Conservation (phyloP, 306 rosid species). For the Dicorynia guianensis region DNA sequence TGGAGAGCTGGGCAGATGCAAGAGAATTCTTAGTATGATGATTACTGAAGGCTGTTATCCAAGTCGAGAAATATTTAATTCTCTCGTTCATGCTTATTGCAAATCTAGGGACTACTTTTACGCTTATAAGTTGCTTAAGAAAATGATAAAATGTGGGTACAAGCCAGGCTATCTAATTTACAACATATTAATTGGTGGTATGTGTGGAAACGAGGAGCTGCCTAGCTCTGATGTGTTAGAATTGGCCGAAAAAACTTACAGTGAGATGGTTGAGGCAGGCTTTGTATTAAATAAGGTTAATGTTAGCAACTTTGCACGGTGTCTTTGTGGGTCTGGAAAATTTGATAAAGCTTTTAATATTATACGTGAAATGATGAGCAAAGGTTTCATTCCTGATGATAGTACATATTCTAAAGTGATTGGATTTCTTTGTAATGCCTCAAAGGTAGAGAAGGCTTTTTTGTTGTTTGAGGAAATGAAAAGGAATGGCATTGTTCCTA, state of each 20-base stretch:
- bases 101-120: constrained; percentile 68
- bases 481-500: constrained; percentile 72
- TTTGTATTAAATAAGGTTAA: constrained; percentile 75
- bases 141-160: constrained; percentile 70
- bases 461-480: constrained; percentile 80
- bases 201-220: constrained; percentile 62
- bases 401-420: constrained; percentile 86
- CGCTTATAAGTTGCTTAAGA: constrained; percentile 75
- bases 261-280: constrained; percentile 78
- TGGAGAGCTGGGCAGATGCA: constrained; percentile 78
- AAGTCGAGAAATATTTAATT: constrained; percentile 69
- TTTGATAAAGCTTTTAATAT: constrained; percentile 77
- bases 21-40: constrained; percentile 89
- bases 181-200: constrained; percentile 75
- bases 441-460: constrained; percentile 84
- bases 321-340: constrained; percentile 79
- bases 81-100: constrained; percentile 82
- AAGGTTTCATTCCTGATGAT: constrained; percentile 80
- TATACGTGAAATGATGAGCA: constrained; percentile 78
- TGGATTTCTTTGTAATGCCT: constrained; percentile 71
- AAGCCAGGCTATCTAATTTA: constrained; percentile 76
- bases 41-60: constrained; percentile 86
- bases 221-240: constrained; percentile 63
- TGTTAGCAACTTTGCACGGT: constrained; percentile 69
- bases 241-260: constrained; percentile 78